Evolutionary conservation across 208 protist species (phyloP).

Genomic region (Leishmania turanica): DNA sequence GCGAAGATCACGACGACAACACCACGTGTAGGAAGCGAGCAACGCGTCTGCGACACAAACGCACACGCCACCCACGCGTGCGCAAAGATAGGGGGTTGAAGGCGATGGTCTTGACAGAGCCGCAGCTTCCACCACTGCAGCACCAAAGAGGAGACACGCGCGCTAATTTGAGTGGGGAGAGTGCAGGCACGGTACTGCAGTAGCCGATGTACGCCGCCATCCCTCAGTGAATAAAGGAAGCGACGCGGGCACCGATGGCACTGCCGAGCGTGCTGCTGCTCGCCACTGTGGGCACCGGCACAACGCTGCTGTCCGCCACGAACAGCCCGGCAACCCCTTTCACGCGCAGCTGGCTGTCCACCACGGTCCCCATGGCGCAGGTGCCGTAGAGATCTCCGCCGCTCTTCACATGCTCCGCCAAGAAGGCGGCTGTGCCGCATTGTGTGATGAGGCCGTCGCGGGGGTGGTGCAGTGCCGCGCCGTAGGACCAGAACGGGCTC

Average conservation of each 20-base stretch:
- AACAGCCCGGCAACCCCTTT: slow-evolving; percentile 55
- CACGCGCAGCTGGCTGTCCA: slow-evolving; percentile 54
- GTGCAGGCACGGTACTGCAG: not conserved
- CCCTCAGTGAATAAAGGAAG: slow-evolving; percentile 28
- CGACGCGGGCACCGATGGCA: slow-evolving; percentile 61
- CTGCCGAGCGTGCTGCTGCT: slow-evolving; percentile 56
- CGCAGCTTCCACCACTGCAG: not conserved
- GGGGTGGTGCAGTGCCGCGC: slow-evolving; percentile 43
- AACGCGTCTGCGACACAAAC: not conserved
- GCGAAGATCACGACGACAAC: not conserved
- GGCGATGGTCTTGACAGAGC: not conserved
- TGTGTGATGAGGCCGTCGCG: slow-evolving; percentile 42
- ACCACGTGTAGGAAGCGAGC: not conserved
- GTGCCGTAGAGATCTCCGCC: slow-evolving; percentile 64
- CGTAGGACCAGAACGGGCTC: slow-evolving; percentile 59
- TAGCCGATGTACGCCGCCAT: not conserved
- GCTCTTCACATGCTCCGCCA: slow-evolving; percentile 48
- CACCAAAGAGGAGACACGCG: not conserved
- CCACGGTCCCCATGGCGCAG: slow-evolving; percentile 71
- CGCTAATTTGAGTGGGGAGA: not conserved
- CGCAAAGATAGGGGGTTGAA: not conserved
- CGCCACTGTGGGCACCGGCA: slow-evolving; percentile 73
- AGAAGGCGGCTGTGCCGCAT: slow-evolving; percentile 54
- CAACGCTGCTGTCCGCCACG: slow-evolving; percentile 73
- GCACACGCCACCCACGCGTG: not conserved